Base-by-base conservation (phyloP, 352 stramenopile species). In the Thraustochytrium striatum region DNA sequence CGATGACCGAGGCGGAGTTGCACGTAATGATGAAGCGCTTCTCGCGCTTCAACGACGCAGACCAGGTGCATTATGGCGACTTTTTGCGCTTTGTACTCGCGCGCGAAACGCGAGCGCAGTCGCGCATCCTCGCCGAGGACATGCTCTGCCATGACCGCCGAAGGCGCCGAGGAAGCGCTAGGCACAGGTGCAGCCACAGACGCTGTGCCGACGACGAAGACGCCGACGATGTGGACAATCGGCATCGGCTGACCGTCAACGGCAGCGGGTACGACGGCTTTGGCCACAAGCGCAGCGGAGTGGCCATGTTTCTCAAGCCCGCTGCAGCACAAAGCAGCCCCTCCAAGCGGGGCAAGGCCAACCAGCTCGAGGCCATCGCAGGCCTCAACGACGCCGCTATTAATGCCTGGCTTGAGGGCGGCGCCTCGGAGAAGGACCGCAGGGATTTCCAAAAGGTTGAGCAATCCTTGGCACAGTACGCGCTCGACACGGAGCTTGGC, bases 191-290 rank as follows among this genome's bases (percentile, higher is more conserved):
- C 9, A 61, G 11, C 53, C 25, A 16, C 33, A 5, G 19, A 5
- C 25, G 53, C 25, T 9, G 9, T 16, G 16, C 16, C 43, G 21
- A 70, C 11, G 38, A 52, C 16, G 16, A 75, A 16, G 25, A 38
- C 39, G 7, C 16, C 16, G 41, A 70, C 5, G 44, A 62, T 3
- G 19, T 38, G 28, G n/a, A n/a, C n/a, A n/a, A n/a, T n/a, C n/a
- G n/a, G n/a, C n/a, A n/a, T n/a, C 65, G 65, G 3, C 7, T 38
- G n/a, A 70, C 35, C 28, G 52, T 75, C 9, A 32, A 75, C 50
- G 65, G 65, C 16, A 75, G 65, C 30, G 65, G 65, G 11, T 61
- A 75, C 52, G 65, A 75, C 32, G 65, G 65, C 0, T 75, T 75
- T 35, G 47, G n/a, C 16, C 16, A 25, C 16, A 43, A 36, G 47